Evolutionary conservation across 331 rosid genomes (phyloP).

Genomic region (Rosa hybrid): DNA sequence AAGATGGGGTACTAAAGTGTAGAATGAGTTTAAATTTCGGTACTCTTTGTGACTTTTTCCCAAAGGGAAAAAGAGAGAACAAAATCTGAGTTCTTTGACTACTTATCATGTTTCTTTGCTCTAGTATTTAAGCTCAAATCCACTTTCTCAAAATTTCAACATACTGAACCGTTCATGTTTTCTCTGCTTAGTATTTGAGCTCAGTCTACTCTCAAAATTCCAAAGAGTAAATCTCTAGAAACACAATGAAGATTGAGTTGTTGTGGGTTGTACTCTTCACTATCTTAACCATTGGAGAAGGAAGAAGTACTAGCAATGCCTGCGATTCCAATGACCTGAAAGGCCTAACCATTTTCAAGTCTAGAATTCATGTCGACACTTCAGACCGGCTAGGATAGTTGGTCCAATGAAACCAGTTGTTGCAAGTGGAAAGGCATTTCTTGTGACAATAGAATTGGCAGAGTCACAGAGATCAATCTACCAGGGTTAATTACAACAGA

Average conservation of each 20-base stretch:
- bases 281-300: constrained; percentile 24
- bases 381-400: constrained; percentile 54
- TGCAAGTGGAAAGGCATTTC: constrained; percentile 69
- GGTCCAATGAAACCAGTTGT: constrained; percentile 50
- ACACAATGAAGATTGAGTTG: constrained; percentile 30
- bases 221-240: not conserved
- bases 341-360: constrained; percentile 61
- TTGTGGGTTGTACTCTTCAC: constrained; percentile 31
- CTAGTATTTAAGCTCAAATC: too few species aligned
- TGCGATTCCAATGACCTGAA: constrained; percentile 53
- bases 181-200: not conserved
- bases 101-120: too few species aligned
- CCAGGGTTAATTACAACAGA: constrained; percentile 57
- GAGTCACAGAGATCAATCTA: constrained; percentile 55
- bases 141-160: not conserved
- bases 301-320: constrained; percentile 15
- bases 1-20: too few species aligned
- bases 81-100: too few species aligned
- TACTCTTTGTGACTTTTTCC: too few species aligned
- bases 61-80: too few species aligned
- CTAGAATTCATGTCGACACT: constrained; percentile 50
- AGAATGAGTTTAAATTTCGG: too few species aligned
- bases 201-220: not conserved
- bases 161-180: constrained; percentile 13
- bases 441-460: constrained; percentile 53